Evolutionary conservation across 495 filamentous ascomycete species (phyloP).

Genomic region (Glonium stellatum): DNA sequence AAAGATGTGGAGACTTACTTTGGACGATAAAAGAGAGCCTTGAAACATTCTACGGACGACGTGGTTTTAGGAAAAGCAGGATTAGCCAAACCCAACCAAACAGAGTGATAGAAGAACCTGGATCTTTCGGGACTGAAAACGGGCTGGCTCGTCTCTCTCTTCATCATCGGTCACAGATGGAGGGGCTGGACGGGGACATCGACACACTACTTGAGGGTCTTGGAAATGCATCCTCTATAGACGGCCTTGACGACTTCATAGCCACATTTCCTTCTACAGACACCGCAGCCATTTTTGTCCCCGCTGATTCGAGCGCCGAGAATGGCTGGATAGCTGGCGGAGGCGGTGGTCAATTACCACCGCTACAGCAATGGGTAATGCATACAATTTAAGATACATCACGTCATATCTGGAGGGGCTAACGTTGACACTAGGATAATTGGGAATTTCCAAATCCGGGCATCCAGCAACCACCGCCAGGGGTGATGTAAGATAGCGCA

Average conservation of each 20-base stretch:
- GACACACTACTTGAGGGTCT: conserved; percentile 14
- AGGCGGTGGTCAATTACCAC: background rate
- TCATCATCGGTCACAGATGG: conserved; percentile 14
- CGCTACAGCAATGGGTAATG: background rate
- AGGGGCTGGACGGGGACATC: conserved; percentile 12
- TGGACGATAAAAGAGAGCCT: conserved; percentile 29
- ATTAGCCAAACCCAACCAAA: background rate
- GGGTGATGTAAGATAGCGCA: background rate
- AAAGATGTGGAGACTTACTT: conserved; percentile 23
- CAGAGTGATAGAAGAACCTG: background rate
- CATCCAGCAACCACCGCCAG: background rate
- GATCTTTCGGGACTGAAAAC: background rate
- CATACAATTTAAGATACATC: background rate
- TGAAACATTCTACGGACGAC: conserved; percentile 25
- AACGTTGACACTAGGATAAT: background rate
- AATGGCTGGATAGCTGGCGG: conserved; percentile 9
- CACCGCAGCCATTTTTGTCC: conserved; percentile 22
- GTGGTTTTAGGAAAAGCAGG: conserved; percentile 9
- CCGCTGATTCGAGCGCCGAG: conserved; percentile 9
- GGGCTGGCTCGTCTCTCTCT: conserved; percentile 3
- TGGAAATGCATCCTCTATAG: background rate
- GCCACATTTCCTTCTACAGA: conserved; percentile 14
- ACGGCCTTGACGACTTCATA: conserved; percentile 20
- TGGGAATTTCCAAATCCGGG: background rate
- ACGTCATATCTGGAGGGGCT: background rate